Evolutionary conservation across 23 red algal species (phyloP), one percentile per base, ranked within the genome.

Genomic region (Gracilaria domingensis): DNA sequence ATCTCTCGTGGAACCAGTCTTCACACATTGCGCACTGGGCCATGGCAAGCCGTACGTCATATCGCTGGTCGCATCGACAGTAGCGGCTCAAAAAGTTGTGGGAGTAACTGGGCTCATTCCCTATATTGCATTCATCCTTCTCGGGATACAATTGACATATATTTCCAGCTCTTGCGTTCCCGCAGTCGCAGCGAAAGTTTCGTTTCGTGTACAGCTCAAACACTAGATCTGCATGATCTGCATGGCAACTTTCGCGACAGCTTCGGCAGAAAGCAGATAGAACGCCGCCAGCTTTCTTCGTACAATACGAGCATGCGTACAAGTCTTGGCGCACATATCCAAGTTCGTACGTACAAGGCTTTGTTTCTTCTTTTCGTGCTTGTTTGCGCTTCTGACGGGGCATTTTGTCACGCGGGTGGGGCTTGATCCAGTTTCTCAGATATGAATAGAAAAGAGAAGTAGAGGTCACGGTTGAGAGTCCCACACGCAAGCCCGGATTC

Each of bases 121-220:
- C 65, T 11, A 93, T n/a, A 42, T 86, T 86, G 23, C 50, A 45
- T n/a, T 61, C 79, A 36, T 75, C 60, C 50, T 85, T 84, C 44
- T 50, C 51, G 11, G 65, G 48, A n/a, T 84, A 35, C 49, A 93
- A 21, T 16, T 28, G 34, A 69, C 90, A 93, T n/a, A 29, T 36
- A 55, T 93, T 93, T 45, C 38, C 35, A 34, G 81, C 81, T 25
- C 90, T 80, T 39, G 29, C 61, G 67, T 82, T 84, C 0, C 90
- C 90, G 36, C 90, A 93, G 32, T 93, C 90, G 54, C 90, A 93
- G 28, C 78, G 90, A 64, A 93, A 93, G 66, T 45, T 69, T 37
- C 90, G 79, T 53, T 93, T 93, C 18, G 90, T 84, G 90, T 93
- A 93, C 21, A 93, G 36, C 66, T 85, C 90, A 65, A 93, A 85